Percentiles rank a stretch among this genome's conserved stretches.
Conservation (phyloP, 2,329 filamentous ascomycete genomes). For the Helminthosporium solani region DNA sequence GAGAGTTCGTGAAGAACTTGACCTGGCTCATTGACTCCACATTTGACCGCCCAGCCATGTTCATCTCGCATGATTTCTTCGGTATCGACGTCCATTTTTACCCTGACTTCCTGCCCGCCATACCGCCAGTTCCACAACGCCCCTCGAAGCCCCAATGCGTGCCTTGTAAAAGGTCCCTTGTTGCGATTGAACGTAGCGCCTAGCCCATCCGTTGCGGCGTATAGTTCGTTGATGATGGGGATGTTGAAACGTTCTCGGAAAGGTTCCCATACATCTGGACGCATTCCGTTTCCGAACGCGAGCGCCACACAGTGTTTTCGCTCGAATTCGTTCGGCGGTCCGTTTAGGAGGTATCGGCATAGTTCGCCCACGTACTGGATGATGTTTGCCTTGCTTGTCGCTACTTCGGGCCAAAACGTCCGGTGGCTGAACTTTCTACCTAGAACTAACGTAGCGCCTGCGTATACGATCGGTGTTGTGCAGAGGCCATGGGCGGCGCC, state of each 20-base stretch:
- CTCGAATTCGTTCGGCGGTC: slow-evolving; percentile 33
- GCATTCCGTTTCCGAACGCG: slow-evolving; percentile 46
- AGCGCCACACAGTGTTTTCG: slow-evolving; percentile 33
- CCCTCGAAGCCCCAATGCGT: slow-evolving; percentile 38
- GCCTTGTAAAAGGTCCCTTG: slow-evolving; percentile 34
- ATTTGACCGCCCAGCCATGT: slow-evolving; percentile 38
- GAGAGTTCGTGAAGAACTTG: slow-evolving; percentile 39
- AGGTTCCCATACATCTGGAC: slow-evolving; percentile 44
- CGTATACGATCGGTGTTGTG: slow-evolving; percentile 29
- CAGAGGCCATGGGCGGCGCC: slow-evolving; percentile 36
- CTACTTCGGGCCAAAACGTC: slow-evolving; percentile 43
- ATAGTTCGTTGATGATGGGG: slow-evolving; percentile 43
- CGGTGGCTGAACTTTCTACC: slow-evolving; percentile 37
- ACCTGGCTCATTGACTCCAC: slow-evolving; percentile 35
- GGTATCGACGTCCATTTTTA: slow-evolving; percentile 43
- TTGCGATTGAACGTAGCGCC: slow-evolving; percentile 37
- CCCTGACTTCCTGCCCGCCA: slow-evolving; percentile 29
- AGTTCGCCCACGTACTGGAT: slow-evolving; percentile 44
- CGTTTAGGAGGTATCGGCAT: slow-evolving; percentile 40
- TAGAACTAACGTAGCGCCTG: slow-evolving; percentile 34
- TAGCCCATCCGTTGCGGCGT: slow-evolving; percentile 43
- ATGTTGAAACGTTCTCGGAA: slow-evolving; percentile 44
- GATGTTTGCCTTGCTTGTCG: slow-evolving; percentile 29
- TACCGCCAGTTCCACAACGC: slow-evolving; percentile 37
- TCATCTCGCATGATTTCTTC: slow-evolving; percentile 40